Evolutionary conservation across 1,284 basidiomycete genomes (phyloP), one percentile per base, ranked within the genome.

Genomic region (Trichosporon ovoides): DNA sequence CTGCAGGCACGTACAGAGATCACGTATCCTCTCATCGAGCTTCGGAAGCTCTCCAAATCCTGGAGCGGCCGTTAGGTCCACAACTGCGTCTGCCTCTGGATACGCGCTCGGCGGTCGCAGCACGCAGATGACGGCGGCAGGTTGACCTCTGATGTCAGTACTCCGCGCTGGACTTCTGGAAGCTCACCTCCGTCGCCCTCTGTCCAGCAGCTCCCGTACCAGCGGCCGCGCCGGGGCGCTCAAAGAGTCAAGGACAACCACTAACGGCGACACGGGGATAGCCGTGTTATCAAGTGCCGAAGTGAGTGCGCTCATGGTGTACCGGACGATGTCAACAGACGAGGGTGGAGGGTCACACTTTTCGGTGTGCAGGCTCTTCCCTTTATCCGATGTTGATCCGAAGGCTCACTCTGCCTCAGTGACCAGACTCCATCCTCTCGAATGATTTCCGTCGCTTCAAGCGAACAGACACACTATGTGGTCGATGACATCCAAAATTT

Each of bases 201-300:
- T 52, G 19, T 48, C 37, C 16, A 56, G 36, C 24, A 63, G 38
- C 35, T 58, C 54, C 34, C 24, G 28, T 2, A 60, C 46, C 3
- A 60, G 33, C 12, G 62, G 56, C 36, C 38, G 33, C 3, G 58
- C 53, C 1, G 53, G 56, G 7, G 56, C 52, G 2, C 40, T 52
- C n/a, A 63, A 56, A 6, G 50, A 40, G 43, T 58, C 24, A 9
- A 49, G 51, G 7, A 77, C 64, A 22, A 76, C 52, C 13, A 74
- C 60, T 24, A 73, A 12, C 9, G 43, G 43, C 13, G 43, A 48
- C n/a, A 48, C 43, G 16, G 66, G 68, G 66, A 69, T 5, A 71
- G 73, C 69, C 2, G 68, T 62, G 49, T 68, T 70, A 37, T 63
- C 62, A 11, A 76, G 61, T 10, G 72, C 60, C 7, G 64, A 64